phyloP scores from a whole-genome alignment of 2,329 filamentous ascomycete genomes.

The Teratosphaeria epicoccoides region DNA sequence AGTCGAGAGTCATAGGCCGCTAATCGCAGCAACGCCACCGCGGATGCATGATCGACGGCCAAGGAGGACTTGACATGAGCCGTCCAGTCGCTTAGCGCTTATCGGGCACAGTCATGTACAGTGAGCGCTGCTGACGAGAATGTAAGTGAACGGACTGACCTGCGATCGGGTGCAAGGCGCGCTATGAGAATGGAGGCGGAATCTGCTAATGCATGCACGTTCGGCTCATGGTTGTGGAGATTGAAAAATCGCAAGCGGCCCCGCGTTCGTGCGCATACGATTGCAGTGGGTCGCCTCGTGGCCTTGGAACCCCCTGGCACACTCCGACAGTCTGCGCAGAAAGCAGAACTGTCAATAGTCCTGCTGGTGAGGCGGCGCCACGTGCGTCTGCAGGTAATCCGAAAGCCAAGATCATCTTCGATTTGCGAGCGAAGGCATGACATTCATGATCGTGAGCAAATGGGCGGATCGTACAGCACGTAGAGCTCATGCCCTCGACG shows the following conservation, averaged over 20 bases:
- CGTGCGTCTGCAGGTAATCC: neutral
- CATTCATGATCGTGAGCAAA: neutral
- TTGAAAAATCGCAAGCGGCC: neutral
- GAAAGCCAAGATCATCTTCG: neutral
- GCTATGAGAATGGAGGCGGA: neutral
- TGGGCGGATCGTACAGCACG: too few relatives aligned
- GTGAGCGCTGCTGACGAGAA: neutral
- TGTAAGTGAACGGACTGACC: neutral
- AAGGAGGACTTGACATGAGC: neutral
- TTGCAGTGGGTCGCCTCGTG: neutral
- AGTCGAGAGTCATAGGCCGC: neutral
- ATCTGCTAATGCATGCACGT: neutral
- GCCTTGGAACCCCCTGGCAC: too few relatives aligned
- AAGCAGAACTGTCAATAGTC: too few relatives aligned
- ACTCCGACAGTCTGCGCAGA: too few relatives aligned
- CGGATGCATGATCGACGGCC: neutral
- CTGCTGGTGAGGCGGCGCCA: neutral
- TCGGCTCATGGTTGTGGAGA: neutral
- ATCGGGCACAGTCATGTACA: neutral
- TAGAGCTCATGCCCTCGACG: too few relatives aligned
- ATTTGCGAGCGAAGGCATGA: neutral
- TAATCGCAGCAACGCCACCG: neutral
- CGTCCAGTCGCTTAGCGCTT: neutral
- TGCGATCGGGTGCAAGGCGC: neutral
- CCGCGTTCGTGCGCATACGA: neutral